Evolutionary conservation across 805 yeast genomes (phyloP).

Genomic region (Lipomyces kockii): DNA sequence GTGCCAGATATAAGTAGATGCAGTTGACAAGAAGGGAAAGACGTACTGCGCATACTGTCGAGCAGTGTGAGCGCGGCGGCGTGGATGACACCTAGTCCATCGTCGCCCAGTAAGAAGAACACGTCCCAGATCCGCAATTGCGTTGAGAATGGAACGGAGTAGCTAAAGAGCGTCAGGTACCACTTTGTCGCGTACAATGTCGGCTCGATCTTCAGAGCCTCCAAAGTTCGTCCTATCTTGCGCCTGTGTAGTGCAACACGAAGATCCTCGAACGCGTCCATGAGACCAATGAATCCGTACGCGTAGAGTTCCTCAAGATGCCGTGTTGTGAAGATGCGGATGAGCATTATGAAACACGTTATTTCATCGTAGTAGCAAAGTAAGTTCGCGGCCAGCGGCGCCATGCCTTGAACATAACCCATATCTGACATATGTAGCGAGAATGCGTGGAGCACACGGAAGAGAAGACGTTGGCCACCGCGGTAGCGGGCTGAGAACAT

Average conservation of each 20-base stretch:
- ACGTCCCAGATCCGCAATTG: constrained; percentile 38
- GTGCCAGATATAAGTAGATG: background rate
- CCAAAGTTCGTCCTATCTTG: constrained; percentile 18
- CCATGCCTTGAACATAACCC: constrained; percentile 49
- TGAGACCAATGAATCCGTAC: constrained; percentile 29
- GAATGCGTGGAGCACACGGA: constrained; percentile 36
- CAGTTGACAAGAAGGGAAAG: background rate
- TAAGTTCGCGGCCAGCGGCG: constrained; percentile 52
- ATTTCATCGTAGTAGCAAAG: constrained; percentile 41
- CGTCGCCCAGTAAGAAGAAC: constrained; percentile 28
- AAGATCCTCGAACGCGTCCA: constrained; percentile 28
- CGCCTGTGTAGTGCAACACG: constrained; percentile 5
- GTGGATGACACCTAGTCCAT: constrained; percentile 20
- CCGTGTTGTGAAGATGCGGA: constrained; percentile 20
- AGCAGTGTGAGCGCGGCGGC: constrained; percentile 34
- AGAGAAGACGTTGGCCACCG: constrained; percentile 38
- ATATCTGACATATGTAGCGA: constrained; percentile 35
- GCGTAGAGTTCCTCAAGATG: constrained; percentile 28
- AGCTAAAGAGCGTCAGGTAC: constrained; percentile 36
- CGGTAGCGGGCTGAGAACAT: constrained; percentile 34
- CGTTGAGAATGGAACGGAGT: constrained; percentile 33
- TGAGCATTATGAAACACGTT: constrained; percentile 32
- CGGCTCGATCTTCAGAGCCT: constrained; percentile 28
- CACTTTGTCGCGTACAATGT: constrained; percentile 36
- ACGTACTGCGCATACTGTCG: constrained; percentile 16